phyloP scores from a whole-genome alignment of 371 early-diverging fungal species.

The Sporodiniella umbellata region DNA sequence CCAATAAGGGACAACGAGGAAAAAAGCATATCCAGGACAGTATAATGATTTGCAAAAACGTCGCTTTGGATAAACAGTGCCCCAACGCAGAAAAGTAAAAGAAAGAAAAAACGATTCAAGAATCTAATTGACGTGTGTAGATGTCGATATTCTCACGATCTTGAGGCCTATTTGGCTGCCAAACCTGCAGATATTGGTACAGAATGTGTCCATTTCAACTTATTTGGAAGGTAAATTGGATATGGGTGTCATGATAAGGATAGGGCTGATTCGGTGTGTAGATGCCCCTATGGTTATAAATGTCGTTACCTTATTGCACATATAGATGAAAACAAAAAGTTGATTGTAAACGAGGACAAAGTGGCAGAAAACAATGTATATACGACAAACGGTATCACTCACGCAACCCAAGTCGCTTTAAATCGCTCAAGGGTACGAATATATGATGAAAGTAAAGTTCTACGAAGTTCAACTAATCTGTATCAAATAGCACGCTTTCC shows the following conservation, averaged over 20 bases:
- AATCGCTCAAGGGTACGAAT: conserved; percentile 30
- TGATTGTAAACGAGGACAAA: conserved; percentile 52
- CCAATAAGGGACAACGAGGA: conserved; percentile 38
- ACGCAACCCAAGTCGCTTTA: conserved; percentile 49
- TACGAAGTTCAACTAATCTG: background rate
- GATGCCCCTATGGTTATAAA: conserved; percentile 66
- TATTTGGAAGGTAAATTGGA: conserved; percentile 1
- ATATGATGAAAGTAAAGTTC: background rate
- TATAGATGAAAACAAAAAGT: conserved; percentile 47
- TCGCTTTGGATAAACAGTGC: conserved; percentile 53
- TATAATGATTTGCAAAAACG: conserved; percentile 48
- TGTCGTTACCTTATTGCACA: conserved; percentile 81
- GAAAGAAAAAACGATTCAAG: background rate
- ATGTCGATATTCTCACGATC: conserved; percentile 69
- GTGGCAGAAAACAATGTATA: conserved; percentile 27
- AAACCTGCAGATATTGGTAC: conserved; percentile 76
- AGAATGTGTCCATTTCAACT: conserved; percentile 69
- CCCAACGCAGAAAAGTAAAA: conserved; percentile 45
- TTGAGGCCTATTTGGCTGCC: conserved; percentile 53
- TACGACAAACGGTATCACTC: conserved; percentile 37
- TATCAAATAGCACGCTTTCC: conserved; percentile 46
- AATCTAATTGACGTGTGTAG: conserved; percentile 16
- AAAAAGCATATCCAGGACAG: conserved; percentile 38
- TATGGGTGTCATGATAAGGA: too few relatives aligned
- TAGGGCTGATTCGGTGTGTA: too few relatives aligned